A percentile compares a stretch with the other conserved stretches of the same genome.
Evolutionary conservation across 345 rosid species (phyloP).

Genomic region (Trapa bicornis): DNA sequence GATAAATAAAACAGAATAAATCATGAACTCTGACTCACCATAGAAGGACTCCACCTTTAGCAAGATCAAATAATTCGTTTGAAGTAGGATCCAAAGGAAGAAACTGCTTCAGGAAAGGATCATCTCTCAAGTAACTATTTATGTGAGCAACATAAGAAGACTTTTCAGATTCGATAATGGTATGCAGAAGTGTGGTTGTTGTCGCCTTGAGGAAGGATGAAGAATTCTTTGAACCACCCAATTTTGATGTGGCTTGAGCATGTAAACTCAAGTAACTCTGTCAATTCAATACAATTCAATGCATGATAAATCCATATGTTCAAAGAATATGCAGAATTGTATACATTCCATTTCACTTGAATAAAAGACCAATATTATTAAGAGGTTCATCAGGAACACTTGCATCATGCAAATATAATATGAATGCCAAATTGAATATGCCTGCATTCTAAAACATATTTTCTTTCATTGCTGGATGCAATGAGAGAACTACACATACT

Average conservation of each 20-base stretch:
- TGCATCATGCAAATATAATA: neutral
- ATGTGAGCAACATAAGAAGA: constrained; percentile 74
- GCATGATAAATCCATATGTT: constrained; percentile 6
- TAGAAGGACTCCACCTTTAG: constrained; percentile 80
- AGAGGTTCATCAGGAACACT: neutral
- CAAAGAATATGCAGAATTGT: neutral
- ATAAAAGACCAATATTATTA: neutral
- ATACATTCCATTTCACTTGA: neutral
- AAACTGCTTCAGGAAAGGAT: constrained; percentile 73
- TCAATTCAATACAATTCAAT: constrained; percentile 16
- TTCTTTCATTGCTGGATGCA: neutral
- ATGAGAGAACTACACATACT: neutral
- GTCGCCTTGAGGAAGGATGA: constrained; percentile 68
- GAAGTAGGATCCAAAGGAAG: constrained; percentile 75
- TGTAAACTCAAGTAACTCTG: constrained; percentile 61
- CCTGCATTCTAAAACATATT: neutral
- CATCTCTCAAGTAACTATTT: constrained; percentile 82
- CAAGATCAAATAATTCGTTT: constrained; percentile 60
- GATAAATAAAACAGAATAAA: constrained; percentile 1
- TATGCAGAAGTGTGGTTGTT: constrained; percentile 58
- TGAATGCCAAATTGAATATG: neutral
- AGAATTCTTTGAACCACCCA: constrained; percentile 43
- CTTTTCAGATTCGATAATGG: constrained; percentile 65
- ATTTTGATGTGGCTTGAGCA: constrained; percentile 45
- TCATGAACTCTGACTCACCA: constrained; percentile 28